Base-by-base conservation (phyloP, 2,329 filamentous ascomycete species). In the Lasiodiplodia hormozganensis region DNA sequence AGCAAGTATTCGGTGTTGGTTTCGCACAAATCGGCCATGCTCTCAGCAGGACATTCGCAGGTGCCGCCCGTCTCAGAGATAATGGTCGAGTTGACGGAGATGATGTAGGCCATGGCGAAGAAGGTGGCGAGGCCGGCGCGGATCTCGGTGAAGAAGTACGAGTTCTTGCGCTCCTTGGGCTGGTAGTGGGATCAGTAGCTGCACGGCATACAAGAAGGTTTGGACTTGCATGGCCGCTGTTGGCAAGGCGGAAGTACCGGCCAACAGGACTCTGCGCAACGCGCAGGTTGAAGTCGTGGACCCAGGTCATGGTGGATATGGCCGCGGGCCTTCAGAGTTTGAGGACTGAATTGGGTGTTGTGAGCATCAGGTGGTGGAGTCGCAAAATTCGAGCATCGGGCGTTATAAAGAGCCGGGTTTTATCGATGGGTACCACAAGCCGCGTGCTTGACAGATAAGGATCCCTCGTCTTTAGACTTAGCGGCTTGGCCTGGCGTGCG, bases 111-210 rank as follows among this genome's bases (percentile, higher is more conserved):
- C 77, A 79, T 81, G 65, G 81, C 81, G 71, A 83, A 83, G 76
- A 84, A 83, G 2, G 92, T 94, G 31, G 92, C 92, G 47, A 96
- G 82, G 58, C 93, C 93, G 69, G 92, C 93, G 70, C 93, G 90
- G 66, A 96, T 84, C 81, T 97, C 93, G 60, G 93, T 96, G 74
- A 92, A 88, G 83, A 96, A 96, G 73, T 86, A 85, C 38, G 92
- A 90, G 25, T 90, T 90, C 76, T 92, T 90, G 65, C 92, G 88
- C 78, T 92, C 90, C 73, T 85, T 87, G 71, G 85, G 87, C 90
- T 92, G 69, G 70, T 69, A 64, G 8, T 23, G 49, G 31, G 16
- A 40, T 54, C 52, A 56, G 21, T 5, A 49, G 70, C 75, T 67
- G 75, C 12, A 23, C 34, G 40, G 36, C n/a, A 62, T 70, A 53